Evolutionary conservation across 1,284 basidiomycete species (phyloP), one percentile per base, ranked within the genome.

Genomic region (Inonotus obliquus): DNA sequence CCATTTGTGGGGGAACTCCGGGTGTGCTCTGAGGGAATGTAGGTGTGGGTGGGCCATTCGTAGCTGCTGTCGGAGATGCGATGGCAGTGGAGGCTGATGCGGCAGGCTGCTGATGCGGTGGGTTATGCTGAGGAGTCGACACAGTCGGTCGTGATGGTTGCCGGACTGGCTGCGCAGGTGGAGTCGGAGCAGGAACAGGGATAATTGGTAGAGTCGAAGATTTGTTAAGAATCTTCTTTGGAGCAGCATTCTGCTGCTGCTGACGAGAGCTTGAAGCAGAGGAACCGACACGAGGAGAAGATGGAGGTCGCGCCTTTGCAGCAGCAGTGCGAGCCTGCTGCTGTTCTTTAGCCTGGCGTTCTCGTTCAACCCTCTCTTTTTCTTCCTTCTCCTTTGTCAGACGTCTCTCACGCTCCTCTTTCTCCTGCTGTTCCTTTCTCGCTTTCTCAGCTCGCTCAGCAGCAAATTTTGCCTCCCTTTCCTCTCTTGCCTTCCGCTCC

Each of bases 381-480:
- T 83, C 77, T 49, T 74, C 79, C 68, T 81, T 81, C 74, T 89
- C 89, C 70, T 79, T 86, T 58, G 81, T 81, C 63, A 81, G 72
- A 68, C 75, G 77, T 69, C 76, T 77, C 70, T 86, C 86, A 47
- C 77, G 79, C 65, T 89, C 87, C 54, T 79, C 86, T 71, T 81
- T 84, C 71, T 87, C 84, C 65, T 83, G 80, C 60, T 83, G 79
- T 62, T 81, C 62, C 62, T 73, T 76, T 65, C 72, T 76, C 45
- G 71, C 74, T 61, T 74, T 75, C 68, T 76, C 74, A 37, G 56
- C 83, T 65, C 83, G 82, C 63, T 89, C 81, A 57, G 74, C 75
- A 63, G 79, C 76, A 48, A 72, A 72, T 68, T 81, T 82, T 11
- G 79, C 81, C 67, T 83, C 75, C 19, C 79, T 77, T 68, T 87